Base-by-base conservation (phyloP, 768 basidiomycete species). In the Gautieria morchelliformis region DNA sequence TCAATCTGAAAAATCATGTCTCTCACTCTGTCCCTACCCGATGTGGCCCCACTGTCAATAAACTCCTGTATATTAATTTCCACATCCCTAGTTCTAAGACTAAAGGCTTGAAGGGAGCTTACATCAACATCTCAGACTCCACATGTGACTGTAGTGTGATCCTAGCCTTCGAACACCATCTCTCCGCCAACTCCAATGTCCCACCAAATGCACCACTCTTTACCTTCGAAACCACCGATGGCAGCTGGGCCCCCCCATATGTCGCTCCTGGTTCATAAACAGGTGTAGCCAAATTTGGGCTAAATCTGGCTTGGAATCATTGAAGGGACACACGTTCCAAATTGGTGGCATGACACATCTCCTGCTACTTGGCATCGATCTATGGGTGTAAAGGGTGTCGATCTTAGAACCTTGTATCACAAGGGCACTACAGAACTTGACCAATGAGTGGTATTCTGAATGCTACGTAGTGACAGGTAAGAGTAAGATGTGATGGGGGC, bases 161-260 rank as follows among this genome's bases (percentile, higher is more conserved):
- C 22, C 3, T 2, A 14, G 46, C 46, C 4, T 20, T 48, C 27
- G 6, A 20, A 5, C 20, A 20, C 6, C 46, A 48, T 12, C 3
- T 48, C 3, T 3, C 12, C 4, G 11, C 27, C 46, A 48, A 48
- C 22, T 30, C 19, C 3, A 48, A 12, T 2, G 22, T 48, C 6
- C 46, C 46, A 2, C 27, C 2, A 27, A 3, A 3, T 4, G 10
- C 46, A 48, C 46, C 46, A 2, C 46, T 48, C 27, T 48, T 48
- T 10, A 30, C 46, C 5, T 48, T 32, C 66, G 67, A 40, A 74
- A 65, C 41, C 72, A 62, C 58, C 68, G 70, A 22, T 65, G 59
- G 45, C 75, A 67, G 40, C 73, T 63, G 37, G 74, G 74, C 37
- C 68, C 79, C n/a, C n/a, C 84, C 82, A 91, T 48, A 11, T n/a